A percentile compares a stretch with the other conserved stretches of the same genome.
These are phyloP conservation scores for Ophiobolus disseminans DNA, from an alignment of 2,329 filamentous ascomycete genomes.

Conservation along the genomic window DNA sequence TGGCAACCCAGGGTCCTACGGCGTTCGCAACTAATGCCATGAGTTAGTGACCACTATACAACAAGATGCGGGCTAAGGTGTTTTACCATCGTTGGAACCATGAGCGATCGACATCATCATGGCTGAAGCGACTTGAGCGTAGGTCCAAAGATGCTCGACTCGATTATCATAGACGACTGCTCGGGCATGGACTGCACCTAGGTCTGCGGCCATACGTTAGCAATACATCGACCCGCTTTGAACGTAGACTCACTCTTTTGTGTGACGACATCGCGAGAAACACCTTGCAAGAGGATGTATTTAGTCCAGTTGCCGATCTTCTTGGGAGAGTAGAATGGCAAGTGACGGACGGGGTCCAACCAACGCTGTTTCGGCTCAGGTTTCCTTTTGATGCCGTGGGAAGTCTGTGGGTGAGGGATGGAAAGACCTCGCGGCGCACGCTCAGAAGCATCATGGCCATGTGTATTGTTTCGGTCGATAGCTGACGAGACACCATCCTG, in stretches of 20 bases:
- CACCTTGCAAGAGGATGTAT: constrained; percentile 51
- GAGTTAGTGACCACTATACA: no score
- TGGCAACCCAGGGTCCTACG: constrained; percentile 35
- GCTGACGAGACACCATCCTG: constrained; percentile 4
- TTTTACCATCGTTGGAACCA: constrained; percentile 69
- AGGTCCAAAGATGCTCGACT: constrained; percentile 46
- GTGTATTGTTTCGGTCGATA: not conserved
- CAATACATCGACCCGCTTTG: no score
- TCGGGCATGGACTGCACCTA: constrained; percentile 44
- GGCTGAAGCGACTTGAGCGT: constrained; percentile 57
- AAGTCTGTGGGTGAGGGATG: not conserved
- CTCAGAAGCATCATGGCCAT: not conserved
- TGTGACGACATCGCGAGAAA: constrained; percentile 47
- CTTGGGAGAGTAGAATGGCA: constrained; percentile 26
- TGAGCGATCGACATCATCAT: constrained; percentile 56
- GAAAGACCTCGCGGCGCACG: constrained; percentile 3
- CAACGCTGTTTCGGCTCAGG: constrained; percentile 30
- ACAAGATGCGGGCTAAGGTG: no score
- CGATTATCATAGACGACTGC: constrained; percentile 39
- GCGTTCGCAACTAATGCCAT: constrained; percentile 36
- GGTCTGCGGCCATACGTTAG: constrained; percentile 13
- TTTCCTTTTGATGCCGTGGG: constrained; percentile 3
- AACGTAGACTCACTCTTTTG: constrained; percentile 37
- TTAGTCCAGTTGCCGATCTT: constrained; percentile 48
- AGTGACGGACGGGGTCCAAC: constrained; percentile 38